Base-by-base conservation (phyloP, 108 stramenopile genomes). In the Skeletonema tropicum region DNA sequence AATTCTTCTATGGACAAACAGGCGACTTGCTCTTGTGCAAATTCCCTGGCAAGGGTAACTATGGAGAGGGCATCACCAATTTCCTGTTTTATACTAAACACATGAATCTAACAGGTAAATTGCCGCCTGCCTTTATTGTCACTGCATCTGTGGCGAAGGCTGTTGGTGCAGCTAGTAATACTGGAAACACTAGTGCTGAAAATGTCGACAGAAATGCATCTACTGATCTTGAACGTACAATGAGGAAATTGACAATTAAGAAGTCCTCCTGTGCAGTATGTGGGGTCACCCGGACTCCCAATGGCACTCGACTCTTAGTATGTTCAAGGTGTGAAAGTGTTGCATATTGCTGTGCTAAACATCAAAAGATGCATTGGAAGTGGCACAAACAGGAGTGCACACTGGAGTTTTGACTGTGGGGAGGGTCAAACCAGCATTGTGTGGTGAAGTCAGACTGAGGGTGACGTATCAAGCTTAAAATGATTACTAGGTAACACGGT, bases 301-400 rank as follows among this genome's bases (percentile, higher is more conserved):
- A 15, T 64, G 60, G 69, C 11, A 7, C 3, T 5, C 61, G 62
- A 11, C 29, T 70, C 6, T 14, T 12, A 10, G 61, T 39, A n/a
- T 70, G 69, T 42, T 63, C 61, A 7, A 61, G 69, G 19, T 70
- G 69, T 70, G 32, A 63, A 23, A 41, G 33, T 64, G 63, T 70
- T 41, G 61, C 69, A 6, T 70, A 70, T 70, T 70, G 69, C 61
- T 70, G 69, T 55, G 52, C 21, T 3, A 35, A 71, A 29, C 64
- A 71, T 71, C 63, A 65, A 36, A 66, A 42, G 21, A 48, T 71
- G 29, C 70, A 71, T 66, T 71, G 69, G 69, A 70, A 64, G 26
- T 26, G 69, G 23, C 69, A 70, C 61, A 70, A 70, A 42, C 69
- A 70, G 23, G 38, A 70, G 25, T 70, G 69, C 15, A 62, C 31